Conservation (phyloP, 2,329 filamentous ascomycete genomes). For the Diplodia scrobiculata region DNA sequence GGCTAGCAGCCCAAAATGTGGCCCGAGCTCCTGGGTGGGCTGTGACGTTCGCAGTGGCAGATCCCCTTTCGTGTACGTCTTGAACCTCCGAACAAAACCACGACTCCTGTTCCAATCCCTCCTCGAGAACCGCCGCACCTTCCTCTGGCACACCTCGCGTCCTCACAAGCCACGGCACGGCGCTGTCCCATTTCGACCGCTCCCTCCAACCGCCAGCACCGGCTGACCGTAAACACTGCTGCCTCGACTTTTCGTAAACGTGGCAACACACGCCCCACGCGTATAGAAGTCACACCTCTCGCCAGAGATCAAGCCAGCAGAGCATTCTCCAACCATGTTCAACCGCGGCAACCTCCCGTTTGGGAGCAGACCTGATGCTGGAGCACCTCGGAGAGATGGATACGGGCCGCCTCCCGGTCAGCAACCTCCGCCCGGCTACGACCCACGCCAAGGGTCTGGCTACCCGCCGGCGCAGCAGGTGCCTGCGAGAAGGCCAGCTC, state of each 20-base stretch:
- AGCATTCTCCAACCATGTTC: conserved; percentile 52
- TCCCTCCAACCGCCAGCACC: neutral
- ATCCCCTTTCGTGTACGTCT: conserved; percentile 18
- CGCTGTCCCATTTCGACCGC: neutral
- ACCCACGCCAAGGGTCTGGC: conserved; percentile 20
- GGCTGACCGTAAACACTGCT: conserved; percentile 17
- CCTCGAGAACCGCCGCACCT: conserved; percentile 11
- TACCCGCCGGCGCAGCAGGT: conserved; percentile 35
- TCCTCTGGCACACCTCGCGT: neutral
- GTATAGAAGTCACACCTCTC: neutral
- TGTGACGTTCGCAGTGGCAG: conserved; percentile 24
- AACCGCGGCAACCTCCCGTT: conserved; percentile 58
- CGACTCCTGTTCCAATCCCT: neutral
- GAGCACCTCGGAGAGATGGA: conserved; percentile 48
- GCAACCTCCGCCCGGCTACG: conserved; percentile 34
- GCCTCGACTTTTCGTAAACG: conserved; percentile 24
- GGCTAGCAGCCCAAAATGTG: conserved; percentile 18
- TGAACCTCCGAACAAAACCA: conserved; percentile 6
- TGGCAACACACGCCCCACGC: conserved; percentile 14
- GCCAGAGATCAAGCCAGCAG: neutral
- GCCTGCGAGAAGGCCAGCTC: conserved; percentile 38
- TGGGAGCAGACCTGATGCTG: conserved; percentile 43
- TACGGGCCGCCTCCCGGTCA: conserved; percentile 42
- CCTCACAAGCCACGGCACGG: neutral
- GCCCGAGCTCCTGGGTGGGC: conserved; percentile 18